Evolutionary conservation across 495 filamentous ascomycete genomes (phyloP), one percentile per base, ranked within the genome.

Genomic region (Massariosphaeria phaeospora): DNA sequence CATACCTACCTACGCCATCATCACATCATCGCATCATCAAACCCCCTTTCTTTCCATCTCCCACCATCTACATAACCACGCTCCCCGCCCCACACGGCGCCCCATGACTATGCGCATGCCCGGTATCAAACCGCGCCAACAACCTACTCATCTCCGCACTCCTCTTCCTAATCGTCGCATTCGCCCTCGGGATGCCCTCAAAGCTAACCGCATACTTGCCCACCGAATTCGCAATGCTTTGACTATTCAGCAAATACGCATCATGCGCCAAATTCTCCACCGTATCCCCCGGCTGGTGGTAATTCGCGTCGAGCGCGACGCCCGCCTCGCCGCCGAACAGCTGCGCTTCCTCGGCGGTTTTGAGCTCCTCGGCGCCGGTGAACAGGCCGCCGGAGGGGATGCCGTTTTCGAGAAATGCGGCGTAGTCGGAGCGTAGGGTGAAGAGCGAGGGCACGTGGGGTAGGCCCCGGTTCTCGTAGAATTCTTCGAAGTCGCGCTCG

Each of bases 311-410:
- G 56, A 78, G 81, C 13, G 75, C 65, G 3, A 79, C 71, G 42
- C 81, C 82, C 2, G 78, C 83, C 45, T 75, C 45, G 33, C 84
- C 84, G 39, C 84, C 85, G 44, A 81, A 85, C 29, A 78, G 55
- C 15, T 57, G 64, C 0, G 70, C 81, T 66, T 87, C 75, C 38
- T 70, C 75, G 13, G 69, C 73, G 1, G 83, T 87, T 73, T 85
- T 88, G 66, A 79, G 38, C 7, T 67, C 78, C 63, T 88, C 85
- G 10, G 85, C 84, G 26, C 85, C 85, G 24, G 84, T 85, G 67
- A 84, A 85, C 24, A 87, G 63, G 3, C 85, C 85, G 38, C 85
- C 85, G 9, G 73, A 72, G 1, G 85, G 78, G 39, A 88, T 79
- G 35, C 81, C 81, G 23, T 70, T 74, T 25, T 80, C 76, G 30